These are phyloP conservation scores for Fagopyrum homotropicum DNA, from an alignment of 148 eudicot genomes.

Conservation along the genomic window DNA sequence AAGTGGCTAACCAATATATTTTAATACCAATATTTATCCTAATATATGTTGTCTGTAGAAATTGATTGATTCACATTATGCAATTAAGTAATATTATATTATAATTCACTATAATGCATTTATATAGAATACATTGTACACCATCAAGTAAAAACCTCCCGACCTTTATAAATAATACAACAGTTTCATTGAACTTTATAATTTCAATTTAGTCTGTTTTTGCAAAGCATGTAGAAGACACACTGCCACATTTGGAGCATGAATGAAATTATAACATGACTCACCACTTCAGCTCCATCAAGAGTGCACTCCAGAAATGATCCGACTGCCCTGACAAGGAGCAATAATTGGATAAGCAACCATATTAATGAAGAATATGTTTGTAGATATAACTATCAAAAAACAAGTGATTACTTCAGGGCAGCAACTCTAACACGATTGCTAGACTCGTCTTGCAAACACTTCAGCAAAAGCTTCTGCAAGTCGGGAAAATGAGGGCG, in stretches of 20 bases:
- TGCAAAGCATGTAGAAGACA: neutral
- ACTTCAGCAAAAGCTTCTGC: constrained; percentile 69
- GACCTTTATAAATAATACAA: too few species aligned
- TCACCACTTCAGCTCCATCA: constrained; percentile 84
- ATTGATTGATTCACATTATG: neutral
- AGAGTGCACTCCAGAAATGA: constrained; percentile 91
- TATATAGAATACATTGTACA: too few species aligned
- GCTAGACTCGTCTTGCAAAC: constrained; percentile 88
- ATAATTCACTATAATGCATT: neutral
- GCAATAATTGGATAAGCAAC: constrained; percentile 18
- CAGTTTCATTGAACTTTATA: too few species aligned
- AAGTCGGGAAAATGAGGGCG: constrained; percentile 80
- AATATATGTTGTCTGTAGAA: too few species aligned
- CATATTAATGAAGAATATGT: constrained; percentile 10
- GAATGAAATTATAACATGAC: constrained; percentile 16
- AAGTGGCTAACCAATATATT: too few species aligned
- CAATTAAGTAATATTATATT: too few species aligned
- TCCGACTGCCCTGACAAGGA: constrained; percentile 77
- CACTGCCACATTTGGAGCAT: neutral
- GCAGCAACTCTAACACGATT: constrained; percentile 93
- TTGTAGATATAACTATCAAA: neutral
- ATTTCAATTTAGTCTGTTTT: neutral
- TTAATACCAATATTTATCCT: too few species aligned
- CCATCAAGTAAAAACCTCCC: too few species aligned
- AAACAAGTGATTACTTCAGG: constrained; percentile 56